Base-by-base conservation (phyloP, 116 monocot genomes). In the Posidonia oceanica region DNA sequence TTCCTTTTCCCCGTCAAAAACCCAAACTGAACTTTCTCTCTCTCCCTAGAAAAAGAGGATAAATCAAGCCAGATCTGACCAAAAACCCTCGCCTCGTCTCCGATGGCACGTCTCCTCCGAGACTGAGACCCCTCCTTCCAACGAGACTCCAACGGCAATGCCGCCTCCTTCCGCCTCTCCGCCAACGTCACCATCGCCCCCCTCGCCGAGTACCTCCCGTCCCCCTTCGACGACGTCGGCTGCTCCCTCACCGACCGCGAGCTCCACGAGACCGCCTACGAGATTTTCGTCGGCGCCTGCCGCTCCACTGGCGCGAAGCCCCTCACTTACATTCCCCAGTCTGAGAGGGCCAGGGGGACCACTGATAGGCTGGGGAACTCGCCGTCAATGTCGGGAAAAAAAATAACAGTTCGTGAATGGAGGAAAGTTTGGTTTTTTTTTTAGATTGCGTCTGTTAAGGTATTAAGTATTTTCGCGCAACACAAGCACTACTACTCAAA, bases 211-310 rank as follows among this genome's bases (percentile, higher is more conserved):
- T 62, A 78, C 57, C 83, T 94, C 16, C 81, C 86, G 0, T 79
- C 84, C 37, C 96, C 96, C 3, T 91, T 80, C 64, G 88, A 84
- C 18, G 16, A 80, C 13, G 74, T 96, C 13, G 83, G 68, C 61
- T 55, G 66, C 71, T 44, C 52, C 37, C 69, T 89, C 20, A 83
- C 85, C 20, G 78, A 79, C 64, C 52, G 40, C 18, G 88, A 88
- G 39, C 87, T 94, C 61, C 80, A 82, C 7, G 84, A 84, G 73
- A 78, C 82, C 4, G 88, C 91, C 4, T 96, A 91, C 80, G 96
- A 96, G 87, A 82, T 96, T 76, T 85, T 89, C 81, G 82, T 89
- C 57, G 84, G 70, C 52, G 83, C 83, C 3, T 89, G 85, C 75
- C 83, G 91, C 21, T 69, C 83, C 68, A 80, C 92, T 14, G 84